Evolutionary conservation across 176 grass and related monocot species (phyloP).

Genomic region (Rhynchospora breviuscula): DNA sequence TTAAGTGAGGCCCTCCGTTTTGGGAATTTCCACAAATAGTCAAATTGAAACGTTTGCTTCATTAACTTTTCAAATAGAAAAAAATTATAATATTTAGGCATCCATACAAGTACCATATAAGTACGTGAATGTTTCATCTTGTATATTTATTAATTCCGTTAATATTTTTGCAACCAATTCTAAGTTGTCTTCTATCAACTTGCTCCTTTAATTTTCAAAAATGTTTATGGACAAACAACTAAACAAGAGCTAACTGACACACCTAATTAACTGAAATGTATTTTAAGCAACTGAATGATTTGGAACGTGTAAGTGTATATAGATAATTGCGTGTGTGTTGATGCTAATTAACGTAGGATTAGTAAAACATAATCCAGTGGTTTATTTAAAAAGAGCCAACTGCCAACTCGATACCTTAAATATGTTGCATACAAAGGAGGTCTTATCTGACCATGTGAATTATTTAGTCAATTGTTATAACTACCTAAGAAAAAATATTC

Average conservation of each 20-base stretch:
- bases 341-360: neutral
- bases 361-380: neutral
- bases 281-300: neutral
- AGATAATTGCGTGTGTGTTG: neutral
- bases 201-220: neutral
- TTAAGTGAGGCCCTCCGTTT: neutral
- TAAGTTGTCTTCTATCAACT: slow-evolving; percentile 3
- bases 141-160: neutral
- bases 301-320: neutral
- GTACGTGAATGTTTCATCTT: neutral
- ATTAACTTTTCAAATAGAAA: neutral
- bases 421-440: neutral
- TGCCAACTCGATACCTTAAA: neutral
- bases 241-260: neutral
- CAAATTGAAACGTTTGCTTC: neutral
- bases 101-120: neutral
- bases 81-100: neutral
- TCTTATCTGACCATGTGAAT: neutral
- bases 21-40: neutral
- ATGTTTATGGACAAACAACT: neutral
- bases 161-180: neutral
- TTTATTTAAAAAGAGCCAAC: neutral
- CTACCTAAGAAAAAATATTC: neutral
- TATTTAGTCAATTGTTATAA: neutral
- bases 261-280: slow-evolving; percentile 13